These are phyloP conservation scores for Dovyalis caffra DNA, from an alignment of 345 rosid species.

Conservation along the genomic window DNA sequence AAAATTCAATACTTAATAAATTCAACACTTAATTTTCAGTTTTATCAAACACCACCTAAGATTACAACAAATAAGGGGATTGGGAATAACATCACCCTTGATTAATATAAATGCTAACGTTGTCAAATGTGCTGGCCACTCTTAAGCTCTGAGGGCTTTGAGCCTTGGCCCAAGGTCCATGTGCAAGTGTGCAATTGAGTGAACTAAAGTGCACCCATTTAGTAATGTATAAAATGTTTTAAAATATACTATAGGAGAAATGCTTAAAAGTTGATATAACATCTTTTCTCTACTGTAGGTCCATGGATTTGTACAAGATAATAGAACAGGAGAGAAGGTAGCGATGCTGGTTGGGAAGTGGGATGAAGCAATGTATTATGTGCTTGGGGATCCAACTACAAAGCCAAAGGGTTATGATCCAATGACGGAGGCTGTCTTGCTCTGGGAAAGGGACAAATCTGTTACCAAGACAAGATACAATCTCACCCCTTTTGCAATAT, in stretches of 20 bases:
- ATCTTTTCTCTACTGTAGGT: slow-evolving; percentile 44
- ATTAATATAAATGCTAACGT: not conserved
- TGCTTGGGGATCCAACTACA: slow-evolving; percentile 76
- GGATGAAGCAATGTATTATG: slow-evolving; percentile 98
- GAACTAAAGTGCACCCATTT: not conserved
- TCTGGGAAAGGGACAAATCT: slow-evolving; percentile 85
- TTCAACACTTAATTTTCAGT: too few relatives aligned
- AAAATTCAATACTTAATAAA: too few relatives aligned
- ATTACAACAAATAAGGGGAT: not conserved
- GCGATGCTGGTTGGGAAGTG: slow-evolving; percentile 96
- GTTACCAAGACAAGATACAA: slow-evolving; percentile 91
- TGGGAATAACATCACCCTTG: not conserved
- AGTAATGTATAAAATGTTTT: not conserved
- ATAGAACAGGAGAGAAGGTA: slow-evolving; percentile 92
- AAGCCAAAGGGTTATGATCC: slow-evolving; percentile 98
- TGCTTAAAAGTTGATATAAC: not conserved
- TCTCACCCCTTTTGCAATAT: slow-evolving; percentile 82
- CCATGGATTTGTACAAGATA: slow-evolving; percentile 97
- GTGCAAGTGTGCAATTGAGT: not conserved
- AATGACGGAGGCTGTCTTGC: slow-evolving; percentile 87
- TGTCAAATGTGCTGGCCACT: not conserved
- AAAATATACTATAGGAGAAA: not conserved
- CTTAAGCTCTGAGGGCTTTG: not conserved
- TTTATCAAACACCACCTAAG: too few relatives aligned
- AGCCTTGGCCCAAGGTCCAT: not conserved